Conservation (phyloP, 352 stramenopile species). For the Globisporangium abappressorium region DNA sequence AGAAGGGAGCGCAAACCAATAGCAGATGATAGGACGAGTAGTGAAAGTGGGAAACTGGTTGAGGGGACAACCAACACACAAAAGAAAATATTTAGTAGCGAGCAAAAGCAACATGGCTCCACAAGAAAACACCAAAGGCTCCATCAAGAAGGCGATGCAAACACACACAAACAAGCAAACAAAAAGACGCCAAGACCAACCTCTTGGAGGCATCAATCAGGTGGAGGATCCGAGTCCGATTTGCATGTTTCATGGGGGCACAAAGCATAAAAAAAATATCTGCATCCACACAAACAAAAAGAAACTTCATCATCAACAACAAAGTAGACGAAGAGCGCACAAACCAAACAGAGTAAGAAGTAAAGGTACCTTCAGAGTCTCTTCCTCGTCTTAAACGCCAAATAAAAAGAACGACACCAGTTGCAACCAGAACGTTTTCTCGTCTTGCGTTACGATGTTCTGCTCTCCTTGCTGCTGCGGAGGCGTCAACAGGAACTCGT, state of each 20-base stretch:
- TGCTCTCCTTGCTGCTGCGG: not conserved
- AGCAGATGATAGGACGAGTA: not conserved
- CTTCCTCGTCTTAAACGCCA: conserved; percentile 19
- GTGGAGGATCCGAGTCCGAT: not conserved
- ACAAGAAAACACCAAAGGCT: not conserved
- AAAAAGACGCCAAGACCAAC: not conserved
- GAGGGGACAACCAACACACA: not conserved
- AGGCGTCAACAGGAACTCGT: not conserved
- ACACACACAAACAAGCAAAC: not conserved
- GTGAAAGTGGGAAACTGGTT: not conserved
- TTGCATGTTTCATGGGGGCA: not conserved
- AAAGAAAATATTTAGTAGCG: conserved; percentile 30
- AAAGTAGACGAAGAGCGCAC: not conserved
- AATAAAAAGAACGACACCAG: conserved; percentile 66
- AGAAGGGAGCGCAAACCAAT: conserved; percentile 5
- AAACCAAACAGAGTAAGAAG: conserved; percentile 1
- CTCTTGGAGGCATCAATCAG: not conserved
- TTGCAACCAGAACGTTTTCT: conserved; percentile 55
- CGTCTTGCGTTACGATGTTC: conserved; percentile 4
- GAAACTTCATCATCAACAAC: not conserved
- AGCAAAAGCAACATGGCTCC: not conserved
- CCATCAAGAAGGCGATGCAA: not conserved
- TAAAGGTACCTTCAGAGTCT: not conserved
- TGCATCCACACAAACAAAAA: not conserved
- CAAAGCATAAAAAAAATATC: not conserved